Base-by-base conservation (phyloP, 2,329 filamentous ascomycete species). In the Dendrostoma leiphaemia region DNA sequence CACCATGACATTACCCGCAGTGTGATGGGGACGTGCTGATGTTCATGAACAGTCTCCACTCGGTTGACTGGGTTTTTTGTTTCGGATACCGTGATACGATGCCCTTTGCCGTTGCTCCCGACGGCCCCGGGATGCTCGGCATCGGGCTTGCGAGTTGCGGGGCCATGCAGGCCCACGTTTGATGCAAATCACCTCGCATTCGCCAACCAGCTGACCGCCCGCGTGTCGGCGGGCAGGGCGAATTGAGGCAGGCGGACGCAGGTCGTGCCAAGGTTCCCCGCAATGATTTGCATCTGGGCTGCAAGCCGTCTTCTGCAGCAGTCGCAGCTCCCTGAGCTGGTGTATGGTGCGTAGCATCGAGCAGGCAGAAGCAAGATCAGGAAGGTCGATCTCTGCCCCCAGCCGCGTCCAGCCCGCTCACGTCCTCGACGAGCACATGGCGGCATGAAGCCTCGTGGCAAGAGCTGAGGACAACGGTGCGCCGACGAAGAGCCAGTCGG, bases 261-360 rank as follows among this genome's bases (percentile, higher is more conserved):
- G 29, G 34, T 21, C 37, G 40, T 12, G 34, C 47, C 29, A 17
- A 49, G 34, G 38, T 26, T 43, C 41, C 28, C 40, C 17, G 40
- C 38, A 50, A 46, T 46, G 44, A 46, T 46, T 28, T 46, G 44
- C 44, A 32, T 32, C 44, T 23, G 15, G n/a, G 29, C 28, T 15
- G 26, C 29, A 12, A n/a, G 21, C 15, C 23, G 37, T 23, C 17
- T 49, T 35, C 51, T 45, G 31, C 51, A 44, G 45, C 45, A 15
- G 32, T 48, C 29, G n/a, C n/a, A n/a, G n/a, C n/a, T n/a, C n/a
- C n/a, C n/a, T n/a, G 23, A 49, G 48, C 45, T 29, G 45, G 35
- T 37, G 41, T 23, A n/a, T 45, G 41, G n/a, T n/a, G n/a, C 26
- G 51, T 53, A 35, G 28, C 35, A 54, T 50, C 38, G 51, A 46